Evolutionary conservation across 441 rosid species (phyloP), one percentile per base, ranked within the genome.

Genomic region (Gossypium gossypioides): DNA sequence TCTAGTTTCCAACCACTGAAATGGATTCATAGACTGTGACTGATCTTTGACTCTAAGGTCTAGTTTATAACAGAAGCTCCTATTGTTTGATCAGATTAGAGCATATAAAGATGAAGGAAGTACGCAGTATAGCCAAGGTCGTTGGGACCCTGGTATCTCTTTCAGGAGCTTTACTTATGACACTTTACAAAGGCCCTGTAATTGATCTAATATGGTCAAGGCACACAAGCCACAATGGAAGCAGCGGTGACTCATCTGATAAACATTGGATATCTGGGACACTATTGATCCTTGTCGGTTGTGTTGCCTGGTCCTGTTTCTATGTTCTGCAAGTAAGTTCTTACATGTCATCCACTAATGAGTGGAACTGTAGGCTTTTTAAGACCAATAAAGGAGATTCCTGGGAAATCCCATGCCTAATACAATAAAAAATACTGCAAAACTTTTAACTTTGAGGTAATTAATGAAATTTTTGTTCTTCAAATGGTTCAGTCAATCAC

Each of bases 281-380:
- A 3, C 78, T 85, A 3, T 68, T 88, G 67, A 83, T 92, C 67
- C 81, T 90, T 7, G 68, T 89, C 1, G 93, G 85, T 51, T 88
- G 90, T 67, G 82, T 86, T 32, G 79, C 89, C 40, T 88, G 95
- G 92, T 90, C 93, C 67, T 82, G 84, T 60, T 90, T 88, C 76
- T 90, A 83, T 68, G 81, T 79, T 18, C 75, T 89, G 63, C 96
- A 89, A 82, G 93, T 86, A 76, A 76, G 77, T 72, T 51, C 27
- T 22, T 44, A 12, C 57, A 19, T 40, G 50, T 1, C 1, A 4
- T 21, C 29, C 44, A 12, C 56, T 29, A 56, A 29, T 29, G 61
- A 50, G 6, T n/a, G 40, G 4, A 32, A 32, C 48, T 61, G 48
- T 34, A 7, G 67, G 46, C 46, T 16, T 34, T 32, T 61, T 27